A percentile compares a stretch with the other conserved stretches of the same genome.
These are phyloP conservation scores for Argentina anserina DNA, from an alignment of 306 rosid genomes.

Conservation along the genomic window DNA sequence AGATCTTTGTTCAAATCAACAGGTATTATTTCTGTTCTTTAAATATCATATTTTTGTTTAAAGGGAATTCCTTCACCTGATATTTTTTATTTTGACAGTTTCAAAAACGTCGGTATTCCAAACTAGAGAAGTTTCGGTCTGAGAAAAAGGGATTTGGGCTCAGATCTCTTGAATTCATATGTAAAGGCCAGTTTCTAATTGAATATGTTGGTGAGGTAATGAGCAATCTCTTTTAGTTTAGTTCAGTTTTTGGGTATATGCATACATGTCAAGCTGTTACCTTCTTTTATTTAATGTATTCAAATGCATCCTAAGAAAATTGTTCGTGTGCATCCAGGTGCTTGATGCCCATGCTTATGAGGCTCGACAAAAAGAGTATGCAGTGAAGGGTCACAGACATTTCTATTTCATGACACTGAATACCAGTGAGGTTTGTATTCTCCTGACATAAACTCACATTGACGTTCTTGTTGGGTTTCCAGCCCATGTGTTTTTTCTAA, in stretches of 20 bases:
- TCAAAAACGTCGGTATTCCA: conserved; percentile 82
- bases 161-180: conserved; percentile 55
- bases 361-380: conserved; percentile 92
- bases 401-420: conserved; percentile 99
- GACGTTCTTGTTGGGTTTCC: too few relatives aligned
- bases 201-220: conserved; percentile 99
- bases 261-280: conserved; percentile 8
- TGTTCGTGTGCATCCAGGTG: conserved; percentile 55
- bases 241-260: not conserved
- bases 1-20: conserved; percentile 87
- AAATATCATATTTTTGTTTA: conserved; percentile 14
- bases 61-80: conserved; percentile 28
- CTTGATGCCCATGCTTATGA: conserved; percentile 81
- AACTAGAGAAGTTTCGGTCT: conserved; percentile 68
- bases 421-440: conserved; percentile 78
- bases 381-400: conserved; percentile 89
- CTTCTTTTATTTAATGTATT: not conserved
- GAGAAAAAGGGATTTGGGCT: conserved; percentile 98
- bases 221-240: conserved; percentile 1
- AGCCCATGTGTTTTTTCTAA: too few relatives aligned
- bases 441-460: not conserved
- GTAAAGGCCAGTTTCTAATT: conserved; percentile 78
- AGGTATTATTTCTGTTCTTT: conserved; percentile 50
- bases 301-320: not conserved
- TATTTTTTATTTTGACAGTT: conserved; percentile 58